These are phyloP conservation scores for Pichia sp. DNA, from an alignment of 1,139 yeast genomes.

Conservation along the genomic window DNA sequence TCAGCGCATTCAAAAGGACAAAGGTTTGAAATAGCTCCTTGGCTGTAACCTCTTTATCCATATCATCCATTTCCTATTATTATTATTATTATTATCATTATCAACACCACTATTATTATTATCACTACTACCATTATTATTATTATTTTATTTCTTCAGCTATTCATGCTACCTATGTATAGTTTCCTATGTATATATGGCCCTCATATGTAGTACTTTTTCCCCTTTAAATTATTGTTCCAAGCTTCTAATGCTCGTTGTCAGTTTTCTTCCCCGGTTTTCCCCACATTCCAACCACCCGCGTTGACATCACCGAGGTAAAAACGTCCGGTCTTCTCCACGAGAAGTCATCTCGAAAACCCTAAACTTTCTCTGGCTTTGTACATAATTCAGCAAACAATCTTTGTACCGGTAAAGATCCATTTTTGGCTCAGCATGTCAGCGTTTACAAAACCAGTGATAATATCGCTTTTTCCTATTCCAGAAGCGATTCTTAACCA, in stretches of 20 bases:
- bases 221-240: neutral
- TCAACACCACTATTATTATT: slow-evolving; percentile 1
- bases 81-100: too few species aligned
- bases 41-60: neutral
- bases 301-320: neutral
- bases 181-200: neutral
- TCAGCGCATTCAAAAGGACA: neutral
- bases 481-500: slow-evolving; percentile 39
- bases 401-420: too few species aligned
- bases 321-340: neutral
- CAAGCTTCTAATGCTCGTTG: neutral
- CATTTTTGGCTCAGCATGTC: too few species aligned
- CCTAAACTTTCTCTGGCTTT: too few species aligned
- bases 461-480: slow-evolving; percentile 45
- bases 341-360: too few species aligned
- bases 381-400: too few species aligned
- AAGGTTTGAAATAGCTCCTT: neutral
- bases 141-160: slow-evolving; percentile 1
- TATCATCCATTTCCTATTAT: too few species aligned
- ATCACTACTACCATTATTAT: slow-evolving; percentile 3
- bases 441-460: slow-evolving; percentile 33
- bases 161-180: neutral
- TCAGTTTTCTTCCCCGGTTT: neutral
- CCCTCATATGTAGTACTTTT: neutral
- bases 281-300: neutral